These are phyloP conservation scores for Colletotrichum lini DNA, from an alignment of 2,329 filamentous ascomycete species.

Conservation along the genomic window DNA sequence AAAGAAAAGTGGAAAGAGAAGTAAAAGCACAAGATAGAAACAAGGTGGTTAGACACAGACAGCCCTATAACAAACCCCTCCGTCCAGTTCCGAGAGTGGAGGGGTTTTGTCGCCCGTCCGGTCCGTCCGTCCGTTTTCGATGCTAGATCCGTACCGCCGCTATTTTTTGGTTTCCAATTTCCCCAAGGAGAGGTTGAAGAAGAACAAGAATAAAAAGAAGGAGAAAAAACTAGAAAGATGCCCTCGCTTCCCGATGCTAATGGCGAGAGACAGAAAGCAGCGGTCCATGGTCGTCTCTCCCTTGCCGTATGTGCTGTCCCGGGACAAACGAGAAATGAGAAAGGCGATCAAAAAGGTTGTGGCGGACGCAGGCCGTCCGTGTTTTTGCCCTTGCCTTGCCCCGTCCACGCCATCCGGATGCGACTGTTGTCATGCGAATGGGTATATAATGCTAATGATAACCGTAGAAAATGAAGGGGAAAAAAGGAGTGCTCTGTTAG, in stretches of 20 bases:
- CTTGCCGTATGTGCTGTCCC: constrained; percentile 10
- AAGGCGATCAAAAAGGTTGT: constrained; percentile 5
- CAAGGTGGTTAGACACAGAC: neutral
- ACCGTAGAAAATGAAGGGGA: neutral
- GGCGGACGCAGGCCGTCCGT: constrained; percentile 20
- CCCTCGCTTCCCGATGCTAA: constrained; percentile 37
- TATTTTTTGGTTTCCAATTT: constrained; percentile 33
- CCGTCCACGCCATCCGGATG: constrained; percentile 28
- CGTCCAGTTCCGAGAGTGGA: neutral
- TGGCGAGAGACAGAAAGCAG: neutral
- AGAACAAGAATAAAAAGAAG: too few species aligned
- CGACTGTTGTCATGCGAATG: constrained; percentile 33
- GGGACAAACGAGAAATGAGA: neutral
- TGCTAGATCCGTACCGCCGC: constrained; percentile 16
- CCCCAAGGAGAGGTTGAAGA: neutral
- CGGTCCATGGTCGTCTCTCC: neutral
- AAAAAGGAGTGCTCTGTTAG: neutral
- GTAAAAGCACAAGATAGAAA: neutral
- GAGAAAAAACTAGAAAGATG: constrained; percentile 13
- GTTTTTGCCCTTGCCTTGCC: neutral
- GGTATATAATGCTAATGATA: constrained; percentile 35
- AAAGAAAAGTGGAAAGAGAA: neutral
- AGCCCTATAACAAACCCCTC: neutral
- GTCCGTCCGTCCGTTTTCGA: constrained; percentile 7
- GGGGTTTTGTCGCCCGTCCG: neutral